phyloP scores from a whole-genome alignment of 176 grass and related monocot species.

The Tuctoria greenei region DNA sequence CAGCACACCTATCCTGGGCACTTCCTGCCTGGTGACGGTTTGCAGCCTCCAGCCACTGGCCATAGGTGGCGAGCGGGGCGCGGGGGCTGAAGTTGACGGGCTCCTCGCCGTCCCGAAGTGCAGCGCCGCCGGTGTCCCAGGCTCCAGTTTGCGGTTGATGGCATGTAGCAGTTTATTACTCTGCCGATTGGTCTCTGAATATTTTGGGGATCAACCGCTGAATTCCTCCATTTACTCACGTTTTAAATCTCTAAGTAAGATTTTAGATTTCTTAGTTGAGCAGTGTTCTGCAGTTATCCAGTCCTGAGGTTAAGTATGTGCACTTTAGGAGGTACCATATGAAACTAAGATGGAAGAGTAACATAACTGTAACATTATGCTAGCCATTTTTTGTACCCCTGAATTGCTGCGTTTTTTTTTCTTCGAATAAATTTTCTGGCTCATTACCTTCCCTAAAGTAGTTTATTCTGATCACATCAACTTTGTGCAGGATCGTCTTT shows the following conservation, averaged over 20 bases:
- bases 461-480: conserved; percentile 35
- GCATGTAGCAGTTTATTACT: conserved; percentile 7
- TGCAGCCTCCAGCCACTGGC: no score
- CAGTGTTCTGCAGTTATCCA: not conserved
- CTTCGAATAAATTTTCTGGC: not conserved
- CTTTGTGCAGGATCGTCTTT: conserved; percentile 80
- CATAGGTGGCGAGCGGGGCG: no score
- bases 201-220: not conserved
- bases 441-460: not conserved
- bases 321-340: not conserved
- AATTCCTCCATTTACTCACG: not conserved
- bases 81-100: no score
- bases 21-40: no score
- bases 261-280: conserved; percentile 3
- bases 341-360: not conserved
- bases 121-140: no score
- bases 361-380: not conserved
- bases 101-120: no score
- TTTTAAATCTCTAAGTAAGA: not conserved
- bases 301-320: not conserved
- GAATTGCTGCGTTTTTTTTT: not conserved
- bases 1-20: no score
- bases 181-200: not conserved
- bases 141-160: no score
- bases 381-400: not conserved